Evolutionary conservation across 352 stramenopile genomes (phyloP).

Genomic region (Pythium plurisporium): DNA sequence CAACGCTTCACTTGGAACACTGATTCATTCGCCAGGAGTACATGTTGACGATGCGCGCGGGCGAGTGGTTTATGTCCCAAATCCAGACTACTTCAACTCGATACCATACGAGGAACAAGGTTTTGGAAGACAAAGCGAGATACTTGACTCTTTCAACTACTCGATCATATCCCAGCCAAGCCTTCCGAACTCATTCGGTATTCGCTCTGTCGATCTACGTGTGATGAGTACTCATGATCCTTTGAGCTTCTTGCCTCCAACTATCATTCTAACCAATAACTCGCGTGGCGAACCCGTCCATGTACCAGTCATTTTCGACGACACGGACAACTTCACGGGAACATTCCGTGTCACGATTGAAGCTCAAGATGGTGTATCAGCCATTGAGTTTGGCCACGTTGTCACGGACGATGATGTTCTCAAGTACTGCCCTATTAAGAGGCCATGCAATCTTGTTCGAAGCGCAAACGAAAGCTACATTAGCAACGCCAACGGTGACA

Average conservation of each 20-base stretch:
- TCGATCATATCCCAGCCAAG: neutral
- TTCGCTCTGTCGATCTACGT: conserved; percentile 30
- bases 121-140: neutral
- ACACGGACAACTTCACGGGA: conserved; percentile 40
- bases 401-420: conserved; percentile 56
- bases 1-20: neutral
- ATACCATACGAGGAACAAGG: neutral
- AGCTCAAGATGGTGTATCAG: conserved; percentile 26
- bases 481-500: conserved; percentile 24
- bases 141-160: conserved; percentile 8
- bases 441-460: conserved; percentile 39
- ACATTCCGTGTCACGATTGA: conserved; percentile 46
- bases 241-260: conserved; percentile 44
- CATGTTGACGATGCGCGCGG: conserved; percentile 6
- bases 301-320: conserved; percentile 48
- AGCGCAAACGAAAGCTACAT: conserved; percentile 27
- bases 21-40: neutral
- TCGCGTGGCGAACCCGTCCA: conserved; percentile 14
- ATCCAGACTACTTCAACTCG: conserved; percentile 19
- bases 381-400: conserved; percentile 39
- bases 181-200: neutral
- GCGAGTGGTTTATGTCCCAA: conserved; percentile 15
- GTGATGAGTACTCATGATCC: conserved; percentile 46
- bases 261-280: conserved; percentile 27
- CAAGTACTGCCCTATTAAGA: conserved; percentile 37